Percentiles rank a stretch among this genome's conserved stretches.
These are phyloP conservation scores for Nitzschia sp. DNA, from an alignment of 108 stramenopile species.

Conservation along the genomic window DNA sequence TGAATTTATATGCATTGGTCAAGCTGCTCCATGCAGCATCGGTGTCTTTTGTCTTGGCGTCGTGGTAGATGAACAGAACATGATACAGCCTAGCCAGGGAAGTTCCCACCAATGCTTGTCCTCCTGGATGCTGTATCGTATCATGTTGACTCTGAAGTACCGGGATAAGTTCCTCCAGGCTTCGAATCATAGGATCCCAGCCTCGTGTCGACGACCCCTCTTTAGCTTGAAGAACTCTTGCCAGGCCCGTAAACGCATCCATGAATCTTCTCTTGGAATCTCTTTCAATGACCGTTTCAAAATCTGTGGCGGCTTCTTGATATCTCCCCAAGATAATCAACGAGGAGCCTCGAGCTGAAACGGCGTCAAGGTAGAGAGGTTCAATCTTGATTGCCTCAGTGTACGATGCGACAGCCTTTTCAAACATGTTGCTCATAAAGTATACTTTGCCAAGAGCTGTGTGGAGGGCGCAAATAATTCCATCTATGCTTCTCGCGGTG, in stretches of 20 bases:
- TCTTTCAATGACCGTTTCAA: slow-evolving; percentile 46
- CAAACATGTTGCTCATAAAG: slow-evolving; percentile 88
- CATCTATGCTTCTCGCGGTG: slow-evolving; percentile 56
- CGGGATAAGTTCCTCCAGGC: slow-evolving; percentile 42
- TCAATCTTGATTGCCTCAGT: slow-evolving; percentile 53
- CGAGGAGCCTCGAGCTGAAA: slow-evolving; percentile 57
- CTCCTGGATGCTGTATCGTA: background rate
- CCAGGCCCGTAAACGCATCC: slow-evolving; percentile 68
- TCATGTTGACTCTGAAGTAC: slow-evolving; percentile 29
- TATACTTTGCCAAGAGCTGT: slow-evolving; percentile 59
- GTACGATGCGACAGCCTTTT: slow-evolving; percentile 64
- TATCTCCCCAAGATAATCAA: slow-evolving; percentile 74
- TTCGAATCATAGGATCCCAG: slow-evolving; percentile 54
- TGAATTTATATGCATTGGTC: slow-evolving; percentile 56
- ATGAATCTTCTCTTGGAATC: slow-evolving; percentile 50
- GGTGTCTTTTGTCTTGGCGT: slow-evolving; percentile 68
- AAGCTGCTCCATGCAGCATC: slow-evolving; percentile 70
- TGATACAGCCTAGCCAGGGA: slow-evolving; percentile 68
- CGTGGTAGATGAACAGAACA: slow-evolving; percentile 78
- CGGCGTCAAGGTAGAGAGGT: slow-evolving; percentile 64
- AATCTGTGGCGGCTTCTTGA: slow-evolving; percentile 59
- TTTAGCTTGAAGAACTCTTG: slow-evolving; percentile 62
- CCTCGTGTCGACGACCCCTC: slow-evolving; percentile 59
- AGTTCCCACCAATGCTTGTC: slow-evolving; percentile 37
- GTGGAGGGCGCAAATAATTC: slow-evolving; percentile 57